phyloP scores from a whole-genome alignment of 106 monocot genomes.

The Platanthera zijinensis region DNA sequence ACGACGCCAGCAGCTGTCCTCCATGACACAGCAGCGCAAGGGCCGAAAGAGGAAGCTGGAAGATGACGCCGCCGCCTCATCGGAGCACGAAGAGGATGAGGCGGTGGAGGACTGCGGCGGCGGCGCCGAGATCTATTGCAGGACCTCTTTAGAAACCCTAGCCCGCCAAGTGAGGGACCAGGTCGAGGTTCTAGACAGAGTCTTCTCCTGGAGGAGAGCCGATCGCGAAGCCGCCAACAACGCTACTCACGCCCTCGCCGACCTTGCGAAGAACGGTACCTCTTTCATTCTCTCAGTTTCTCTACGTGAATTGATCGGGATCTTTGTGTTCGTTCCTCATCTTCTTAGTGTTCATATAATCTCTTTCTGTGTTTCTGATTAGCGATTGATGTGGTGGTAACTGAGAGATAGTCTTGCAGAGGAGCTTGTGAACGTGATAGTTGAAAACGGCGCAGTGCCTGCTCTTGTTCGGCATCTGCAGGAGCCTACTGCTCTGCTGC shows the following conservation, averaged over 20 bases:
- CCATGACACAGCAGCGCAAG: conserved; percentile 30
- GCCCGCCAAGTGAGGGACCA: conserved; percentile 52
- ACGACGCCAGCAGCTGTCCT: conserved; percentile 17
- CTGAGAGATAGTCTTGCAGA: conserved; percentile 36
- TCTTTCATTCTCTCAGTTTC: not conserved
- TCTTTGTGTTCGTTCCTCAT: not conserved
- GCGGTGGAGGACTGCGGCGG: conserved; percentile 5
- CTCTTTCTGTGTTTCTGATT: not conserved
- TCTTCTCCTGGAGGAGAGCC: conserved; percentile 57
- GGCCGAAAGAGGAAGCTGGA: conserved; percentile 82
- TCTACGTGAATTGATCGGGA: not conserved
- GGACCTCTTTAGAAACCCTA: conserved; percentile 31
- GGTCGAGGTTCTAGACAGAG: conserved; percentile 50
- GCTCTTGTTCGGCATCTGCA: conserved; percentile 73
- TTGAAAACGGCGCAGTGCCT: conserved; percentile 80
- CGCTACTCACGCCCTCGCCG: conserved; percentile 79
- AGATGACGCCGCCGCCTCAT: conserved; percentile 12
- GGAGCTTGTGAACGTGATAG: conserved; percentile 83
- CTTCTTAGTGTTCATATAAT: not conserved
- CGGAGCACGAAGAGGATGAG: conserved; percentile 13
- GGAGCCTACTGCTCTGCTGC: conserved; percentile 28
- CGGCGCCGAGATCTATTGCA: conserved; percentile 29
- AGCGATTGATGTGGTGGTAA: conserved; percentile 1
- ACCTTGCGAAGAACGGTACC: conserved; percentile 89
- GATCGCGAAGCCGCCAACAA: conserved; percentile 77